Base-by-base conservation (phyloP, 441 rosid species). In the Mallotus japonicus region DNA sequence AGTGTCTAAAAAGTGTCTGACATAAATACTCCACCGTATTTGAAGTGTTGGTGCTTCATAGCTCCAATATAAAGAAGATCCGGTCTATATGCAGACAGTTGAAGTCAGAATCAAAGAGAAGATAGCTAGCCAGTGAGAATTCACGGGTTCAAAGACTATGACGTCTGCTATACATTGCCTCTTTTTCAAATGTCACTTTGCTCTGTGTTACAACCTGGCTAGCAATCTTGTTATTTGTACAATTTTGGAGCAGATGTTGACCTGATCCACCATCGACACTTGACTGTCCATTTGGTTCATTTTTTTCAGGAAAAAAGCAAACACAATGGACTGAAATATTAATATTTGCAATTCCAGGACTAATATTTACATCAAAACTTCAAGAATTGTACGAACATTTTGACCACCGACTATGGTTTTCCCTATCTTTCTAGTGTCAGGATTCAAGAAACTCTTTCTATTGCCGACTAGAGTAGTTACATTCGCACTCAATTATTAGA, bases 401-500 rank as follows among this genome's bases (percentile, higher is more conserved):
- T 47, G 75, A 74, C 78, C 32, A 74, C 76, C 11, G 14, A 47
- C 53, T 42, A 19, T 55, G 19, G 16, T 54, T 63, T 13, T 11
- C 32, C 2, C 15, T 11, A 49, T 50, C 55, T 58, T 37, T 64
- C 32, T 49, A 57, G 24, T 24, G 70, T 67, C 59, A 37, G 49
- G 16, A 65, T 34, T 28, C 62, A 8, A 54, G 24, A 17, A 65
- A 47, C 53, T 34, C 50, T 73, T 32, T n/a, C 32, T 65, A 7
- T 62, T 56, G 80, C 80, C 76, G 76, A 62, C 83, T 67, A n/a
- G 69, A 74, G 50, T 49, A 22, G 61, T 65, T 73, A 50, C 40
- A 0, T 42, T 68, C 28, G 59, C 7, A 55, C 28, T 58, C 63
- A 69, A 42, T 73, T 63, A 46, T 54, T 40, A 62, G 46, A 65